Percentiles rank a stretch among this genome's conserved stretches.
Evolutionary conservation across 495 filamentous ascomycete genomes (phyloP).

Genomic region (Penicillium crystallinum): DNA sequence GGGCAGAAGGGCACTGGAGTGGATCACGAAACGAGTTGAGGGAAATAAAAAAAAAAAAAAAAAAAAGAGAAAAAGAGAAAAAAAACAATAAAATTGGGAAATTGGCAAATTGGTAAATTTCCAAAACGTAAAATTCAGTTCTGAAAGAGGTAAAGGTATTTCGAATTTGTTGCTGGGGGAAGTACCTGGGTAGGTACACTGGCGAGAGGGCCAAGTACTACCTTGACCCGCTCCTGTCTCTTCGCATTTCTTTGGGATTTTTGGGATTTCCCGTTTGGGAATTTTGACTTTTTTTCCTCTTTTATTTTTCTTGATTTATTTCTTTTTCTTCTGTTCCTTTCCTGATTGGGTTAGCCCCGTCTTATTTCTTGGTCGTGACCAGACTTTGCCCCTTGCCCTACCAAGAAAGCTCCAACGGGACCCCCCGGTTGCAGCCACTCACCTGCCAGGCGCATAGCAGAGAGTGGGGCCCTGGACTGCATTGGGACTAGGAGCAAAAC

Average conservation of each 20-base stretch:
- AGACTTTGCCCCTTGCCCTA: constrained; percentile 12
- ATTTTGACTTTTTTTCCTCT: constrained; percentile 1
- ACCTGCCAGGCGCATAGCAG: neutral
- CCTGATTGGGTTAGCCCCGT: neutral
- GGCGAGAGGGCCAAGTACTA: constrained; percentile 1
- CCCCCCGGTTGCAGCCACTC: constrained; percentile 4
- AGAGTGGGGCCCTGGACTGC: neutral
- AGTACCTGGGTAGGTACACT: constrained; percentile 8
- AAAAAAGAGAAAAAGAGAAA: constrained; percentile 3
- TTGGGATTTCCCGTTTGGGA: neutral
- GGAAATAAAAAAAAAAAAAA: constrained; percentile 16
- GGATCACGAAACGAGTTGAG: constrained; percentile 15
- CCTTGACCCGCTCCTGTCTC: neutral
- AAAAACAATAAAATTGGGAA: constrained; percentile 16
- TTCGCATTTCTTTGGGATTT: too few relatives aligned
- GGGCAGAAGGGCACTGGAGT: constrained; percentile 23
- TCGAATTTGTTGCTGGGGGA: constrained; percentile 1
- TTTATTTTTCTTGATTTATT: constrained; percentile 1
- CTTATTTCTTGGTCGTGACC: constrained; percentile 2
- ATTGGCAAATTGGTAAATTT: neutral
- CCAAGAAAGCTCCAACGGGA: constrained; percentile 2
- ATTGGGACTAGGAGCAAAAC: constrained; percentile 1
- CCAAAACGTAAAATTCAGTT: constrained; percentile 5
- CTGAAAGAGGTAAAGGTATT: constrained; percentile 9
- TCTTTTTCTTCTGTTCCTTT: neutral